Percentiles rank a stretch among this genome's conserved stretches.
phyloP scores from a whole-genome alignment of 73 alveolate species.

The Tetrahymena thermophila region DNA sequence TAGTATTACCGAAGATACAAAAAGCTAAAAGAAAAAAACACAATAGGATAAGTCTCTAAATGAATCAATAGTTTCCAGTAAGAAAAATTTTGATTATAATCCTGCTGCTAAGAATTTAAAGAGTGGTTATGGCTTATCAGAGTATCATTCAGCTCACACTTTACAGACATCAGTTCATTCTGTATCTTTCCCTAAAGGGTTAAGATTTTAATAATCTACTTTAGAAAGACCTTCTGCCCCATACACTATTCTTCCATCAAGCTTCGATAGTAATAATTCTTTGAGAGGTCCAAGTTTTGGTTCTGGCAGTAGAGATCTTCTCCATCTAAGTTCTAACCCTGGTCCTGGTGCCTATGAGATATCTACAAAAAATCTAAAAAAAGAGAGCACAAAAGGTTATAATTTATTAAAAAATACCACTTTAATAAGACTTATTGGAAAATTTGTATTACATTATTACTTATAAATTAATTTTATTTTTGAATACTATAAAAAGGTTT shows the following conservation, averaged over 20 bases:
- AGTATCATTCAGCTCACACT: background rate
- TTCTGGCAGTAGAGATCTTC: background rate
- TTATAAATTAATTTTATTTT: too few species aligned
- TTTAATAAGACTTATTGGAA: background rate
- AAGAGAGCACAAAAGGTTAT: background rate
- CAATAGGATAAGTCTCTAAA: background rate
- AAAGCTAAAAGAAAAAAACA: background rate
- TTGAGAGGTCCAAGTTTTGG: background rate
- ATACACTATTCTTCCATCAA: background rate
- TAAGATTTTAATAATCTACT: background rate
- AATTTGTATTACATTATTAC: too few species aligned
- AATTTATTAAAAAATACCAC: too few species aligned
- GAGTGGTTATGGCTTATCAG: background rate
- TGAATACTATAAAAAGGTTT: background rate
- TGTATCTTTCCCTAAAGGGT: background rate
- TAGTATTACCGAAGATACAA: background rate
- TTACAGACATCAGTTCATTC: background rate
- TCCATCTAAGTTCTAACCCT: background rate
- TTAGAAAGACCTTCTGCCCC: background rate
- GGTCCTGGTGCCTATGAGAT: background rate
- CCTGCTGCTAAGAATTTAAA: background rate
- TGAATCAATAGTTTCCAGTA: background rate
- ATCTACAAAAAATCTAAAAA: background rate
- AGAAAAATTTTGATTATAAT: background rate
- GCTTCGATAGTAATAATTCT: background rate